Evolutionary conservation across 345 rosid genomes (phyloP).

Genomic region (Populus deltoides): DNA sequence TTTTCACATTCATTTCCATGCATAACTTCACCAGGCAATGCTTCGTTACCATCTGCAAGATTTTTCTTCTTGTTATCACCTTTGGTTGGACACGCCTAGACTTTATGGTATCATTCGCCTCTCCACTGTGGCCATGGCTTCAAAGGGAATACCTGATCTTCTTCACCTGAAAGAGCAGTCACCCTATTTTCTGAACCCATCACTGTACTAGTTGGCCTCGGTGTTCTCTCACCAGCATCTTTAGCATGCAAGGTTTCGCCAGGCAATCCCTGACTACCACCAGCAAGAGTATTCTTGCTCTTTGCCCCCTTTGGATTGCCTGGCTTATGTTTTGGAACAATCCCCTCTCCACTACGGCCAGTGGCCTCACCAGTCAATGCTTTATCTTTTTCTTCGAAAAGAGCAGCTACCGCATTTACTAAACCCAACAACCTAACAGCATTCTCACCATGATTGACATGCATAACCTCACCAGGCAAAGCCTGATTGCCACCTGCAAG

Average conservation of each 20-base stretch:
- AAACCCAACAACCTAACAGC: not conserved
- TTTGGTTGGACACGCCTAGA: no score
- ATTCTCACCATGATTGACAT: conserved; percentile 1
- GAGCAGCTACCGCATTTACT: not conserved
- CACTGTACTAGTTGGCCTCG: not conserved
- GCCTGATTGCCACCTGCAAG: not conserved
- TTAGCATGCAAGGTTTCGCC: not conserved
- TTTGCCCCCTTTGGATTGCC: conserved; percentile 19
- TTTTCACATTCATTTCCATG: no score
- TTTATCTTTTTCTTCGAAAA: not conserved
- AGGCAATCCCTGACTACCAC: not conserved
- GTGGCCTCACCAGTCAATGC: not conserved
- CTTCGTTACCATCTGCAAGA: no score
- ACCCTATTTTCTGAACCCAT: not conserved
- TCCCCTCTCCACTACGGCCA: not conserved
- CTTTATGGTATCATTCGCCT: no score
- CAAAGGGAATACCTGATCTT: no score
- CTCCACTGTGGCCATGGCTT: no score
- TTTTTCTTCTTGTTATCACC: no score
- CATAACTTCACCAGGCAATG: no score
- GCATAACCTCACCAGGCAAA: conserved; percentile 3
- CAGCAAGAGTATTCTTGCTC: conserved; percentile 3
- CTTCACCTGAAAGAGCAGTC: not conserved
- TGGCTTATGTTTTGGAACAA: not conserved
- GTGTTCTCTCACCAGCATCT: not conserved